These are phyloP conservation scores for Roridomyces roridus DNA, from an alignment of 768 basidiomycete genomes.

Conservation along the genomic window DNA sequence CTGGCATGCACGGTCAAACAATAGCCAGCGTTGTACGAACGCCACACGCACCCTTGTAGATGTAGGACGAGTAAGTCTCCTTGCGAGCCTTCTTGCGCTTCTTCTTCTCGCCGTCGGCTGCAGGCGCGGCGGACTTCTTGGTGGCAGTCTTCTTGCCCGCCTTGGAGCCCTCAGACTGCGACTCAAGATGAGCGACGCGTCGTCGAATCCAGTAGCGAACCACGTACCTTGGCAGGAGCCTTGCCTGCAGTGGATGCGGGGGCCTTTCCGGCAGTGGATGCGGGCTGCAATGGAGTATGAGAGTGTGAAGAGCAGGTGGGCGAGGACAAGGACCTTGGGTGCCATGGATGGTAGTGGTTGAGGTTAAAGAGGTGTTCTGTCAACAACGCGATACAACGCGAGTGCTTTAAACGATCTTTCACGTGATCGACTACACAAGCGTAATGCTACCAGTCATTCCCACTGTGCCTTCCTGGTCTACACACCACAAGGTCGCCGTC, in stretches of 20 bases:
- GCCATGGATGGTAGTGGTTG: conserved; percentile 36
- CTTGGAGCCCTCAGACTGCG: conserved; percentile 45
- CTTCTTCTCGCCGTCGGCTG: conserved; percentile 76
- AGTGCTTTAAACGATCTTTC: conserved; percentile 1
- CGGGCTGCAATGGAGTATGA: conserved; percentile 44
- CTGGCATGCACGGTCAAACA: conserved; percentile 43
- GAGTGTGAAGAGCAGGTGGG: no score
- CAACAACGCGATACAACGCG: conserved; percentile 20
- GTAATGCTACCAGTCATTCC: conserved; percentile 30
- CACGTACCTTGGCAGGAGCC: conserved; percentile 54
- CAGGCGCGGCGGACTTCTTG: conserved; percentile 51
- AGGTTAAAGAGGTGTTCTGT: conserved; percentile 2
- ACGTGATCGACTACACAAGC: conserved; percentile 16
- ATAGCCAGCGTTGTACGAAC: not conserved
- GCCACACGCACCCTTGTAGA: conserved; percentile 44
- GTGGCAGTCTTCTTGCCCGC: conserved; percentile 68
- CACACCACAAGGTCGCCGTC: conserved; percentile 47
- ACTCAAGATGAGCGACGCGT: not conserved
- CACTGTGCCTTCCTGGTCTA: conserved; percentile 35
- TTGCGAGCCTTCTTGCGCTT: conserved; percentile 81
- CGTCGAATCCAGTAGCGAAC: not conserved
- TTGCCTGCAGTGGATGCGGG: conserved; percentile 69
- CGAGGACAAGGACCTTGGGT: conserved; percentile 38
- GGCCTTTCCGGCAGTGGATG: conserved; percentile 78
- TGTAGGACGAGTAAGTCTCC: conserved; percentile 87